Base-by-base conservation (phyloP, 1,284 basidiomycete genomes). In the Rhodotorula glutinis region DNA sequence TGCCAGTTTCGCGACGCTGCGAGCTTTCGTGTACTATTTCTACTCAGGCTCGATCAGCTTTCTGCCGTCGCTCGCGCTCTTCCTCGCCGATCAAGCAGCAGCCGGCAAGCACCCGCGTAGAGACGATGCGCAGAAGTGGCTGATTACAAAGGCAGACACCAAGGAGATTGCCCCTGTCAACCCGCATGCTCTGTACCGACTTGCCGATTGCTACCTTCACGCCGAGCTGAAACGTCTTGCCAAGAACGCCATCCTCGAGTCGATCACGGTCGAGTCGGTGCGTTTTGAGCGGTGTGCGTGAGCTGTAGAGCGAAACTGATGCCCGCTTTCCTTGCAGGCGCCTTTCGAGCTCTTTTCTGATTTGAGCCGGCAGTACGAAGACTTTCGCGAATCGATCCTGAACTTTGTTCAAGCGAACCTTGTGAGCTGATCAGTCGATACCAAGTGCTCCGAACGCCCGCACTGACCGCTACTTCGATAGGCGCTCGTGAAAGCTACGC, bases 321-420 rank as follows among this genome's bases (percentile, higher is more conserved):
- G 27, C 3, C 23, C n/a, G n/a, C 56, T 23, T 5, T 11, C 17
- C 9, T 17, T 16, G 23, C 49, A 65, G 63, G 57, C 46, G n/a
- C 44, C 57, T 8, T 65, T 60, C 44, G 57, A 65, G 38, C 38
- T 54, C 13, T 65, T 65, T 23, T 55, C 52, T n/a, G 4, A 43
- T n/a, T 46, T 65, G 13, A 41, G 44, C 9, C 5, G 38, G 33
- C 38, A 51, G 21, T 65, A 55, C 33, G 23, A 30, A 4, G 53
- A 38, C 16, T 40, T 56, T 19, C 57, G 27, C 4, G 29, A 60
- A 9, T 10, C 46, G 8, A 38, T 65, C 4, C 8, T 65, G 21
- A 23, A 65, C 11, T 65, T n/a, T n/a, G 25, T 60, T 4, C 9
- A 43, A 23, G 27, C 43, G n/a, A 41, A 65, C 13, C 58, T 58